Conservation (phyloP, 768 basidiomycete genomes). For the Agrocybe chaxingu region DNA sequence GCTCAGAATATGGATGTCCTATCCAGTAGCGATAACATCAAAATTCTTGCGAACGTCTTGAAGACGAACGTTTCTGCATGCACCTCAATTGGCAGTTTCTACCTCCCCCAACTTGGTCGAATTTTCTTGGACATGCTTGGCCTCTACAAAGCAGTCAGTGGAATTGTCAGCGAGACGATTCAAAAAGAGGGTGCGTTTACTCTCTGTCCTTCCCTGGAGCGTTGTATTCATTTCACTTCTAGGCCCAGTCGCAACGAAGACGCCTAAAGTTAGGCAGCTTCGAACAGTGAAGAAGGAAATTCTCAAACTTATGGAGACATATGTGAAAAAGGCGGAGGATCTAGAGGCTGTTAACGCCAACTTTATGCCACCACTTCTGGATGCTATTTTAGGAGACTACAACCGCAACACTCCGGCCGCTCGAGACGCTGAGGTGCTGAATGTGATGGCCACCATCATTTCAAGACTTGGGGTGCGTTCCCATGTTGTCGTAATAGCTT, state of each 20-base stretch:
- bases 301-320: constrained; percentile 94
- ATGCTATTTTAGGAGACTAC: constrained; percentile 98
- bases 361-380: constrained; percentile 92
- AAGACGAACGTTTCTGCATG: constrained; percentile 99
- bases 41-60: constrained; percentile 92
- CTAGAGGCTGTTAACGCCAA: constrained; percentile 88
- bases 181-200: constrained; percentile 67
- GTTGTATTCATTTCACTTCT: constrained; percentile 9
- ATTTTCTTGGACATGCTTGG: constrained; percentile 98
- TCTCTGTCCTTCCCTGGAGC: not conserved
- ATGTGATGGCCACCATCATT: constrained; percentile 95
- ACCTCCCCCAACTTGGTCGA: constrained; percentile 93
- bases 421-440: constrained; percentile 94
- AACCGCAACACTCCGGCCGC: constrained; percentile 90
- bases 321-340: constrained; percentile 96
- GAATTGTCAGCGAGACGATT: constrained; percentile 92
- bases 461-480: constrained; percentile 77
- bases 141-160: constrained; percentile 94
- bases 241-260: constrained; percentile 93
- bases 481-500: not conserved
- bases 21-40: constrained; percentile 88
- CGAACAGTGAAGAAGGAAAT: constrained; percentile 99
- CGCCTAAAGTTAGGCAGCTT: constrained; percentile 90
- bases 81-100: constrained; percentile 95
- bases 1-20: constrained; percentile 90